A percentile compares a stretch with the other conserved stretches of the same genome.
Conservation (phyloP, 768 basidiomycete genomes). For the Fistulinella prunicolor region DNA sequence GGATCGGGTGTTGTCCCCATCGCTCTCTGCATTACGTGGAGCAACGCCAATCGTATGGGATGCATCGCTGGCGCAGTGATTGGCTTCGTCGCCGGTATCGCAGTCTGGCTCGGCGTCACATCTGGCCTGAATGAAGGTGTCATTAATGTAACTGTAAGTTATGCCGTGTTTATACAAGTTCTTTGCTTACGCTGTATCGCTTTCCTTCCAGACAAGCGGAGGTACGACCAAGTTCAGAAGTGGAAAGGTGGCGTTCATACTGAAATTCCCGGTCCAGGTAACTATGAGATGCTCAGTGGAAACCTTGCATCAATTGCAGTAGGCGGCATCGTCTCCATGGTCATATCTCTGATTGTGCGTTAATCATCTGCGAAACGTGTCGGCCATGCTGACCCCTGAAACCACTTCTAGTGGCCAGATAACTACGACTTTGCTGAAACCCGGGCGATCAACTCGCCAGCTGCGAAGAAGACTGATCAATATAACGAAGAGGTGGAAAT, state of each 20-base stretch:
- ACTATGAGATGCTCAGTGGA: slow-evolving; percentile 80
- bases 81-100: slow-evolving; percentile 68
- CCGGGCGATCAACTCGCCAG: slow-evolving; percentile 64
- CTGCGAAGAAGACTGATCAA: slow-evolving; percentile 12
- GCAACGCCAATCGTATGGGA: slow-evolving; percentile 80
- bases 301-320: slow-evolving; percentile 84
- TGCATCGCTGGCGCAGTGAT: slow-evolving; percentile 70
- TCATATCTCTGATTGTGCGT: slow-evolving; percentile 61
- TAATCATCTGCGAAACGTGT: neutral
- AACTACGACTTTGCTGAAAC: slow-evolving; percentile 80
- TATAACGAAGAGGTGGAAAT: slow-evolving; percentile 28
- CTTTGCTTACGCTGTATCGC: neutral
- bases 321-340: slow-evolving; percentile 72
- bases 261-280: slow-evolving; percentile 27
- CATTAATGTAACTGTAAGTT: slow-evolving; percentile 64
- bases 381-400: neutral
- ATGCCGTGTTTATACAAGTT: neutral
- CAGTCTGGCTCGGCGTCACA: slow-evolving; percentile 86
- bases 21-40: slow-evolving; percentile 83
- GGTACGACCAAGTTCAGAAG: slow-evolving; percentile 39
- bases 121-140: slow-evolving; percentile 62
- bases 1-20: slow-evolving; percentile 87
- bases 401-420: slow-evolving; percentile 60
- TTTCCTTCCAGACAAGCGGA: slow-evolving; percentile 41
- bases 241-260: neutral